Evolutionary conservation across 1,284 basidiomycete genomes (phyloP), one percentile per base, ranked within the genome.

Genomic region (Apiotrichum laibachii): DNA sequence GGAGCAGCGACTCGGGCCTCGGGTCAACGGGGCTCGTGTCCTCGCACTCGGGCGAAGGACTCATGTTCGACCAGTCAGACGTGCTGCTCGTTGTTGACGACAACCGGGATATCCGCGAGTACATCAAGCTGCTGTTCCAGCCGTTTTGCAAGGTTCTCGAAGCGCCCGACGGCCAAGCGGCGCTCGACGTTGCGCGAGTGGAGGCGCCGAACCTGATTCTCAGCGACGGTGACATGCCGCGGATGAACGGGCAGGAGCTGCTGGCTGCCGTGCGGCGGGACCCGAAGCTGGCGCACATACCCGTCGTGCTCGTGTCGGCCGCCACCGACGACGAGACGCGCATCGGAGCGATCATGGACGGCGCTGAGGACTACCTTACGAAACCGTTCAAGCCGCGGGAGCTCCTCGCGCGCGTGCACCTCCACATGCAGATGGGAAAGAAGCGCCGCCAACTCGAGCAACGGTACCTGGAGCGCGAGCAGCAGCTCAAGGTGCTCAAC

Each of bases 391-490:
- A 63, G 22, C 57, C 65, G 7, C 62, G 68, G 42, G 77, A 80
- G 55, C 67, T 80, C 6, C 59, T 80, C 43, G 75, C 75, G 11
- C 70, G 78, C 34, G 69, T 71, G 45, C 60, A 72, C 51, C 54
- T 67, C 45, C 65, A 71, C 43, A 65, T 70, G 61, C 69, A 69
- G 51, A 54, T 71, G 22, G 70, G 68, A 46, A 70, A 71, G 62
- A 61, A 60, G 34, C 65, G 67, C 1, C 53, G 53, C 16, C 45
- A 57, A 11, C 55, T 73, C 16, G 70, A 73, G 52, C 49, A 49
- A 19, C 42, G 60, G n/a, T 73, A 69, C 53, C 56, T 58, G 31
- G 60, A 67, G 49, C 64, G 66, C 16, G 65, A 67, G 22, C 57
- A 57, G 34, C 71, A 76, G 59, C 55, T 70, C n/a, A 56, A 66